A percentile compares a stretch with the other conserved stretches of the same genome.
phyloP scores from a whole-genome alignment of 441 rosid species.

The Pelargonium cotyledonis region DNA sequence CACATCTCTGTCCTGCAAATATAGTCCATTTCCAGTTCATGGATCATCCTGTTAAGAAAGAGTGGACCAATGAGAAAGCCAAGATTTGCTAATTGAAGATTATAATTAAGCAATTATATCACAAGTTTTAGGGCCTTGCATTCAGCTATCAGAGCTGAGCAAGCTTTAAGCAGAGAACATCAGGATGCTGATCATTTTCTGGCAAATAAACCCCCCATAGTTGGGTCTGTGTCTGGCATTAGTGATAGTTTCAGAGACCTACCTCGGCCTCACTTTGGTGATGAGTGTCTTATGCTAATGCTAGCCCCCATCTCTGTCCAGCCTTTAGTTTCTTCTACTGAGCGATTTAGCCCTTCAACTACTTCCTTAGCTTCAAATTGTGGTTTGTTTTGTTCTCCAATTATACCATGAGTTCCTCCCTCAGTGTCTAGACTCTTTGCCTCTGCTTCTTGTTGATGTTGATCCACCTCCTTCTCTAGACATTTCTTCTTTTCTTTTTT shows the following conservation, averaged over 20 bases:
- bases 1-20: too few relatives aligned
- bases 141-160: too few relatives aligned
- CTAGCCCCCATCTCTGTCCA: neutral
- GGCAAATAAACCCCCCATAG: neutral
- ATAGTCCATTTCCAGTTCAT: too few relatives aligned
- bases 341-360: neutral
- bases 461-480: neutral
- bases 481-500: neutral
- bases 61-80: too few relatives aligned
- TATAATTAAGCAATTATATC: too few relatives aligned
- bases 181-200: neutral
- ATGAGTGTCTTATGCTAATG: too few relatives aligned
- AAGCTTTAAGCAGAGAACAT: neutral
- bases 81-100: too few relatives aligned
- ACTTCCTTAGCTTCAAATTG: neutral
- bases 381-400: neutral
- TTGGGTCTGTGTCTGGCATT: neutral
- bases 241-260: neutral
- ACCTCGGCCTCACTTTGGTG: neutral
- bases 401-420: neutral
- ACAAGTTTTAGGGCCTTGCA: too few relatives aligned
- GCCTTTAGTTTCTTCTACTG: neutral
- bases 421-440: neutral
- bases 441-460: neutral
- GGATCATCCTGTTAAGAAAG: too few relatives aligned